Evolutionary conservation across 495 filamentous ascomycete species (phyloP), one percentile per base, ranked within the genome.

Genomic region (Tuber calosporum): DNA sequence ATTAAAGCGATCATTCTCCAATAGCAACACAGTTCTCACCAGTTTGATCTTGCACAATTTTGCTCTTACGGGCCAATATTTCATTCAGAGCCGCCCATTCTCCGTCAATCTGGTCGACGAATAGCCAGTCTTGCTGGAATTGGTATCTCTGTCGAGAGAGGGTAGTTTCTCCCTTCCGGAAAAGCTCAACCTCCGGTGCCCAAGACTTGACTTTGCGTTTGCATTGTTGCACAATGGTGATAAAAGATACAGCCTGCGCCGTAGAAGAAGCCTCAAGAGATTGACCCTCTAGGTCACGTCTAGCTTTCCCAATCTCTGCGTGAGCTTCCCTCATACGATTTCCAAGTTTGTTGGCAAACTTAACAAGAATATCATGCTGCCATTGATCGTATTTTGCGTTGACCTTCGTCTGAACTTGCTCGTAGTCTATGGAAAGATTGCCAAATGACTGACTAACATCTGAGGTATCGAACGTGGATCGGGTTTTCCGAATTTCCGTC

Each of bases 381-480:
- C 95, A 99, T 83, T 98, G 96, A 82, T 99, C 96, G 79, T 99
- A 99, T 80, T 97, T 98, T 72, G 92, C 92, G 81, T 97, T 97
- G 82, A 99, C 94, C 82, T 94, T 97, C 42, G 93, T 92, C 81
- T 98, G 96, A 0, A 99, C 95, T 83, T 99, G 95, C 78, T 97
- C 95, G 75, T 98, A 98, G 81, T 98, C 94, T 76, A 99, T 92
- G 11, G 90, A 91, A 69, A 97, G 89, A 81, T 96, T 93, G 15
- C 95, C 95, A 81, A 99, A 98, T 9, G 89, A 91, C 66, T 90
- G 89, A 82, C 90, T 93, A 69, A 93, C 91, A 78, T 97, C 94
- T 15, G 94, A 94, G 6, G 92, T 98, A 80, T 99, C 95, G 78
- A 99, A 99, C 0, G 95, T 98, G 48, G 91, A 89, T 53, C 95